phyloP scores from a whole-genome alignment of 2,329 filamentous ascomycete genomes.

The Erysiphe pulchra region DNA sequence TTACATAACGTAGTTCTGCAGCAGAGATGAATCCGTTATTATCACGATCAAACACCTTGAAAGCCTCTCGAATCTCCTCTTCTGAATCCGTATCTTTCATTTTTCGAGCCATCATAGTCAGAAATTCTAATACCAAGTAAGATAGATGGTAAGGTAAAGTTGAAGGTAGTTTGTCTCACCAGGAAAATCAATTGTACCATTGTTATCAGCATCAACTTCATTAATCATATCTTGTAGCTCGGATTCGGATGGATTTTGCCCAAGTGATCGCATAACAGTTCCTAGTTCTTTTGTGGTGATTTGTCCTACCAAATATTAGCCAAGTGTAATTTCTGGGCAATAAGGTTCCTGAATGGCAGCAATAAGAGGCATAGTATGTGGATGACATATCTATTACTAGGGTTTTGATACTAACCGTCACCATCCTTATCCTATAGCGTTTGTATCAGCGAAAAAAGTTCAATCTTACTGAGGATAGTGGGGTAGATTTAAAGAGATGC shows the following conservation, averaged over 20 bases:
- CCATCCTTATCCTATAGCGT: conserved; percentile 55
- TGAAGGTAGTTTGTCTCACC: conserved; percentile 23
- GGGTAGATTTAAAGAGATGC: not conserved
- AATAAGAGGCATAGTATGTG: too few species aligned
- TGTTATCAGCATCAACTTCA: conserved; percentile 80
- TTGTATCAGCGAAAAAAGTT: conserved; percentile 2
- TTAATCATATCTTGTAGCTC: conserved; percentile 89
- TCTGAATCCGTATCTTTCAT: conserved; percentile 88
- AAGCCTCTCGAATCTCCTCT: conserved; percentile 72
- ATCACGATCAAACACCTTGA: conserved; percentile 77
- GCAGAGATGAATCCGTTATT: conserved; percentile 85
- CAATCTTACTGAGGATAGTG: too few species aligned
- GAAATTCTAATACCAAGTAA: conserved; percentile 34
- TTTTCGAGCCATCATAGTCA: conserved; percentile 85
- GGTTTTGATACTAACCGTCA: conserved; percentile 40
- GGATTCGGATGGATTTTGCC: conserved; percentile 74
- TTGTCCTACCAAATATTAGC: conserved; percentile 31
- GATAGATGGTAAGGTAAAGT: not conserved
- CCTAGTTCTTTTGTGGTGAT: conserved; percentile 81
- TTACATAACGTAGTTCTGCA: conserved; percentile 68
- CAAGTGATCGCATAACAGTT: conserved; percentile 73
- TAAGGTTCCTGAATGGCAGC: too few species aligned
- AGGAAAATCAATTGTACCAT: conserved; percentile 76
- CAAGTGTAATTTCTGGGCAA: too few species aligned
- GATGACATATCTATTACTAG: too few species aligned